Evolutionary conservation across 2,329 filamentous ascomycete genomes (phyloP), one percentile per base, ranked within the genome.

Genomic region (Cercospora beticola): DNA sequence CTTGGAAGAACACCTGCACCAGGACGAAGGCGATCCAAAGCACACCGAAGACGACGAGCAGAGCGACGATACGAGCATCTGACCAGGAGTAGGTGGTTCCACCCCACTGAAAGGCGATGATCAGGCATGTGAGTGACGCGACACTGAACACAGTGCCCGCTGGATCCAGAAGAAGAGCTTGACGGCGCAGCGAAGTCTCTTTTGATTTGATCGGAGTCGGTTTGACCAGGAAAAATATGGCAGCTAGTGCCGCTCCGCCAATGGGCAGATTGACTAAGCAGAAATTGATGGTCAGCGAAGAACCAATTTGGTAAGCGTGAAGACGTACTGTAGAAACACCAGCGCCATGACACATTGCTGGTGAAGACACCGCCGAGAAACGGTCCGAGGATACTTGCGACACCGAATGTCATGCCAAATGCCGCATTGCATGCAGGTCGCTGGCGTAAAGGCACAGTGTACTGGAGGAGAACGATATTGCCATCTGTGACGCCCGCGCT

Each of bases 261-360:
- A 85, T 79, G 0, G 84, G 84, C 4, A 86, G 76, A 68, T 86
- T 85, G 72, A 85, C 83, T 54, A 30, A 18, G 8, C 16, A 14
- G 16, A 31, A 28, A 16, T n/a, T 8, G 3, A 7, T 43, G 28
- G 21, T 64, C n/a, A 10, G 9, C 14, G 49, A 40, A 10, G 82
- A 78, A 61, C 84, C 84, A 84, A 1, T 76, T 0, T 4, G 26
- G 10, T 28, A 3, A 14, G 82, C 84, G 69, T 80, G 76, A 64
- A 85, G 86, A 74, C 86, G 30, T n/a, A 46, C 85, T 84, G 78
- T 84, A 87, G 70, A 85, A 80, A 62, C 75, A 71, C 60, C 85
- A 87, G 67, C 85, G 77, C 85, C 85, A 87, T 7, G 77, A 80
- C 0, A 81, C 78, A 6, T 80, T 70, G 46, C 79, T 77, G 0